Evolutionary conservation across 768 basidiomycete species (phyloP).

Genomic region (Strobilomyces dryophilus): DNA sequence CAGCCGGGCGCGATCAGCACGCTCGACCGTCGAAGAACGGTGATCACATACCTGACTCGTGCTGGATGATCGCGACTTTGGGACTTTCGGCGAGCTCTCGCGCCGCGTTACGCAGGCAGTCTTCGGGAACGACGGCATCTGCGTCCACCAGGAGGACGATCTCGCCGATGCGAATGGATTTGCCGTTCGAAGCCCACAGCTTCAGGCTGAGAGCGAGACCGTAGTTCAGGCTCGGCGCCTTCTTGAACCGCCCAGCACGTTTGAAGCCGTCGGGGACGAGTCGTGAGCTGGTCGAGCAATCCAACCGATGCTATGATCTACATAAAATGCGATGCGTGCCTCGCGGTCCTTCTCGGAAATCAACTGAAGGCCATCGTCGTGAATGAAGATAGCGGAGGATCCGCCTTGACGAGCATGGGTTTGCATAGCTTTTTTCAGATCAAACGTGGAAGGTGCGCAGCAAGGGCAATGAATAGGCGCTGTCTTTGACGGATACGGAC

Average conservation of each 20-base stretch:
- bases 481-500: conserved; percentile 38
- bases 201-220: conserved; percentile 45
- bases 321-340: conserved; percentile 49
- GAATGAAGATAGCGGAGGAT: conserved; percentile 52
- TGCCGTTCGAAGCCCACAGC: conserved; percentile 69
- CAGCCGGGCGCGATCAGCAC: background rate
- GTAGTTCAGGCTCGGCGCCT: conserved; percentile 90
- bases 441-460: conserved; percentile 67
- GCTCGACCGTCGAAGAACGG: conserved; percentile 17
- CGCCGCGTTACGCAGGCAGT: conserved; percentile 89
- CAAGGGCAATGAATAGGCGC: background rate
- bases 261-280: too few species aligned
- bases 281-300: conserved; percentile 54
- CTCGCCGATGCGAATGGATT: conserved; percentile 71
- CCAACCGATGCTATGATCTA: conserved; percentile 55
- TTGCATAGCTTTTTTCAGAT: conserved; percentile 58
- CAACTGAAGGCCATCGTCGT: conserved; percentile 59
- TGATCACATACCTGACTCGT: conserved; percentile 64
- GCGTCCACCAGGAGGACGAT: conserved; percentile 83
- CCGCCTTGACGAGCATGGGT: conserved; percentile 68
- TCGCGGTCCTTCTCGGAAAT: conserved; percentile 44
- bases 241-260: conserved; percentile 82
- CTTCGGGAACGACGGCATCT: conserved; percentile 86
- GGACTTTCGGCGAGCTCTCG: conserved; percentile 64
- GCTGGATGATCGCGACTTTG: conserved; percentile 82